Base-by-base conservation (phyloP, 139 green algal species). In the Chlamydomonas sphaeroides region DNA sequence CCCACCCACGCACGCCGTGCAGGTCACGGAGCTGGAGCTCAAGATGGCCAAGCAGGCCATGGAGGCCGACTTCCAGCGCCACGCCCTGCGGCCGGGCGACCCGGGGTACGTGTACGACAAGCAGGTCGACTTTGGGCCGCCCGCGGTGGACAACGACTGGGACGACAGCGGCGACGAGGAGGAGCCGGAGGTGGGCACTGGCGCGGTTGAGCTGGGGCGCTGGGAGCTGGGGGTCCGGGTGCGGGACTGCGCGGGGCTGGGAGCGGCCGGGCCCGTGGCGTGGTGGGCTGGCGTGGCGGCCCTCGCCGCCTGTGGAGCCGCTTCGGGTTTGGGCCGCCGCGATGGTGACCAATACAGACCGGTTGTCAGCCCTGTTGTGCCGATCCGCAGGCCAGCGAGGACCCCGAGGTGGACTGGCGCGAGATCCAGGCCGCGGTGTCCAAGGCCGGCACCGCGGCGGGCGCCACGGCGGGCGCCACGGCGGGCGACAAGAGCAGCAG, bases 1-100 rank as follows among this genome's bases (percentile, higher is more conserved):
- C n/a, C n/a, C n/a, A n/a, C n/a, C n/a, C n/a, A n/a, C n/a, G n/a
- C n/a, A n/a, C n/a, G 49, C 49, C 49, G 25, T n/a, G 25, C 65
- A 84, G 77, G 77, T 90, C 15, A 85, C 80, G 11, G 80, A 90
- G 5, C 26, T 87, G 41, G 80, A 90, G 86, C 80, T 90, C 4
- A 71, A 84, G 33, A 51, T 86, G 53, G 86, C 80, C 32, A 90
- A 90, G 77, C 6, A 36, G 35, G 66, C 59, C 35, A 90, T 90
- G 86, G 86, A 90, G 68, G 32, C 75, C 38, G 68, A 85, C 42
- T 90, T 87, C 49, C 5, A n/a, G 28, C 79, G 70, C 39, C 83
- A 90, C 69, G 68, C 81, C 63, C 41, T 90, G 2, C 51, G 33
- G 51, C 86, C 86, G 8, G 86, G 86, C 0, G 80, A 90, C 69